phyloP scores from a whole-genome alignment of 805 yeast species.

The Wickerhamiella brachini region DNA sequence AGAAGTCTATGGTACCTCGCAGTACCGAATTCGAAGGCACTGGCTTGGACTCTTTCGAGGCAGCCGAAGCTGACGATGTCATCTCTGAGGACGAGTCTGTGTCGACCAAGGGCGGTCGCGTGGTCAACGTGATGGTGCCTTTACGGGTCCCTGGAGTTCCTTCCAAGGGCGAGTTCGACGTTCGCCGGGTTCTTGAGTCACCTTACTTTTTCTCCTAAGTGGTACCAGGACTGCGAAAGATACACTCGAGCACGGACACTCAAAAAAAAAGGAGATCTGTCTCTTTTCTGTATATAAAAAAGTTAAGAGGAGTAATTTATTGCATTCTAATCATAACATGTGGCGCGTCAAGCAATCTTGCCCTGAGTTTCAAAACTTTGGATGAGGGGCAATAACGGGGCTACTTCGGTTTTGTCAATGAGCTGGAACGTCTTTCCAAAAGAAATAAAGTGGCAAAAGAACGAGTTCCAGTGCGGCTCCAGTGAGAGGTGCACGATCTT shows the following conservation, averaged over 20 bases:
- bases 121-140: slow-evolving; percentile 45
- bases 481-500: slow-evolving; percentile 78
- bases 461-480: slow-evolving; percentile 97
- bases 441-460: slow-evolving; percentile 86
- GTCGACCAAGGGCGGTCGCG: slow-evolving; percentile 13
- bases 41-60: slow-evolving; percentile 19
- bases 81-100: slow-evolving; percentile 22
- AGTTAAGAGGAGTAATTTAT: neutral
- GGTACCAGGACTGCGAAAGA: neutral
- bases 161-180: slow-evolving; percentile 71
- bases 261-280: neutral
- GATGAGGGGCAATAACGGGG: slow-evolving; percentile 64
- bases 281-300: neutral
- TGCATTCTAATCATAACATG: neutral
- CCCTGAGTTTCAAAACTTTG: slow-evolving; percentile 77
- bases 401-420: slow-evolving; percentile 65
- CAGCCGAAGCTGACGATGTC: slow-evolving; percentile 12
- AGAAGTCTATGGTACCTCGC: slow-evolving; percentile 4
- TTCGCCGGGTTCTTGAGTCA: slow-evolving; percentile 53
- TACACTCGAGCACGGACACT: too few species aligned
- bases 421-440: slow-evolving; percentile 74
- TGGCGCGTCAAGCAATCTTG: slow-evolving; percentile 36
- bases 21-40: slow-evolving; percentile 24
- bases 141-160: slow-evolving; percentile 62
- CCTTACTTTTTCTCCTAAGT: slow-evolving; percentile 55